Base-by-base conservation (phyloP, 331 rosid species). In the Arachis monticola region DNA sequence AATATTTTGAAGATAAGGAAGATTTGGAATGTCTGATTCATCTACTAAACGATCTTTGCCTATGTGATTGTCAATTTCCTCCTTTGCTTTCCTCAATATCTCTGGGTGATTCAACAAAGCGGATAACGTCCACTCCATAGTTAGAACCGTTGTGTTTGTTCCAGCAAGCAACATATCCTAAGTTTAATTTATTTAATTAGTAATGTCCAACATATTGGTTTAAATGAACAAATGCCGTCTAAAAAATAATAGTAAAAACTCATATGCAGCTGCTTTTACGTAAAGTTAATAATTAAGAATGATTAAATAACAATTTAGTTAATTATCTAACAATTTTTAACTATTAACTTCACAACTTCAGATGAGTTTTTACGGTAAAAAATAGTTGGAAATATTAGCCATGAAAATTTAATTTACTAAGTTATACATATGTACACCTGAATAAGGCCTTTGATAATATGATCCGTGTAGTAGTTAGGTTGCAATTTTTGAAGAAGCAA, bases 41-140 rank as follows among this genome's bases (percentile, higher is more conserved):
- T 88, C 84, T 5, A 86, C 6, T 6, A 88, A 51, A 22, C 53
- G 69, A 9, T 84, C 75, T 61, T 68, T 60, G 2, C 93, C 90
- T 0, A 84, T 1, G 1, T 66, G n/a, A 2, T 38, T 3, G 11
- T 84, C 87, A 6, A 88, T 3, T 67, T 85, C 93, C 2, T 60
- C 74, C 55, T 63, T 77, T 10, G 74, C 88, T 41, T 73, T 88
- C n/a, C 72, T 65, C 0, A 88, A 11, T 64, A 80, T 69, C 0
- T 73, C 63, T 0, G 88, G 87, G 11, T 84, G 83, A 64, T 86
- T 88, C 10, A 88, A 84, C 0, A 88, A 66, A 57, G 78, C 70
- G 8, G 87, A 41, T 70, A 88, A 8, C 0, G 81, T 75, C 92
- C 92, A 85, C 70, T 88, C 90, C 2, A 83, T 31, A 7, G 87